These are phyloP conservation scores for Mucor ambiguus DNA, from an alignment of 371 early-diverging fungal genomes.

Conservation along the genomic window DNA sequence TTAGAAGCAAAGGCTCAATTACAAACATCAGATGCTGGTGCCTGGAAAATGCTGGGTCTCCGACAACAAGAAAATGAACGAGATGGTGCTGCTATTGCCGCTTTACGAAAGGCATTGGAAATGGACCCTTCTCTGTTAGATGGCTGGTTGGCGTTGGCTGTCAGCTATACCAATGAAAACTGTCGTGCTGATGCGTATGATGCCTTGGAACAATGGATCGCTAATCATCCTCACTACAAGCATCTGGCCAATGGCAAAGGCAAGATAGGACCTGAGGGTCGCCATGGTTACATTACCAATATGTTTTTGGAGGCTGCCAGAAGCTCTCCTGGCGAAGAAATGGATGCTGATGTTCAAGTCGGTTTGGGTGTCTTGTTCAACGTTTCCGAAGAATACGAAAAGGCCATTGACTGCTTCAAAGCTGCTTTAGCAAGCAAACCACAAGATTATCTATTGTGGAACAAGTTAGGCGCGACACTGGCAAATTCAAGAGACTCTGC, in stretches of 20 bases:
- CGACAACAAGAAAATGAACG: slow-evolving; percentile 93
- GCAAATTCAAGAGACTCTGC: slow-evolving; percentile 78
- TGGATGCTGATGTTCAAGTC: slow-evolving; percentile 88
- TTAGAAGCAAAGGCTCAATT: slow-evolving; percentile 91
- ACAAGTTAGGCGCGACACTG: slow-evolving; percentile 91
- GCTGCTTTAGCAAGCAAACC: slow-evolving; percentile 82
- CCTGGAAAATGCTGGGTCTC: slow-evolving; percentile 84
- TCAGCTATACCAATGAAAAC: slow-evolving; percentile 90
- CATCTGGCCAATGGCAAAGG: slow-evolving; percentile 12
- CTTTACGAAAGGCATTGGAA: slow-evolving; percentile 73
- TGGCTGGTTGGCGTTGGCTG: slow-evolving; percentile 82
- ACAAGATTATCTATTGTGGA: slow-evolving; percentile 91
- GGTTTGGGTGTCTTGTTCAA: slow-evolving; percentile 92
- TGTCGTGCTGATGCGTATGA: slow-evolving; percentile 79
- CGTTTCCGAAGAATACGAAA: slow-evolving; percentile 80
- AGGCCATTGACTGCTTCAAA: slow-evolving; percentile 94
- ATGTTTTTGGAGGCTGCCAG: slow-evolving; percentile 78
- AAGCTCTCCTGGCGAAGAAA: slow-evolving; percentile 60
- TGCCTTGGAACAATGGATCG: slow-evolving; percentile 84
- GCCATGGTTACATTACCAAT: slow-evolving; percentile 69
- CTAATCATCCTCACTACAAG: slow-evolving; percentile 66
- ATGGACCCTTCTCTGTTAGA: slow-evolving; percentile 69
- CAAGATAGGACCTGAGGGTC: slow-evolving; percentile 23
- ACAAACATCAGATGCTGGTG: slow-evolving; percentile 73
- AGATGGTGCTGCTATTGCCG: slow-evolving; percentile 85